A percentile compares a stretch with the other conserved stretches of the same genome.
phyloP scores from a whole-genome alignment of 75 land plant genomes.

The Ceratopteris richardii region DNA sequence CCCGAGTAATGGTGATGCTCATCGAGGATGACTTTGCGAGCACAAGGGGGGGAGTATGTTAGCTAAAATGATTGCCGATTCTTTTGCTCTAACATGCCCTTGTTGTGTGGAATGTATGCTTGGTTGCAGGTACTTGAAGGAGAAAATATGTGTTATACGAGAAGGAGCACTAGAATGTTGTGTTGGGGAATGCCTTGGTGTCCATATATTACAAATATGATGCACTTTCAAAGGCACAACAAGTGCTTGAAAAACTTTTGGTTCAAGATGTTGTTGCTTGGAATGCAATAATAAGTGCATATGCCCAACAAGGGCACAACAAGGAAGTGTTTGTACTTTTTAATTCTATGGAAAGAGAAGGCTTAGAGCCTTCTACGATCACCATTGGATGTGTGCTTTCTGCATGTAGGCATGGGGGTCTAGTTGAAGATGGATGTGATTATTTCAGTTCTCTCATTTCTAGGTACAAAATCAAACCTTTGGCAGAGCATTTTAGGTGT shows the following conservation, averaged over 20 bases:
- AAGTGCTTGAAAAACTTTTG: conserved; percentile 9
- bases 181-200: no score
- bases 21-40: no score
- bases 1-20: no score
- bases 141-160: no score
- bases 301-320: conserved; percentile 17
- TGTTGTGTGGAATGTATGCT: no score
- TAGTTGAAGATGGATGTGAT: conserved; percentile 26
- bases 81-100: no score
- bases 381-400: conserved; percentile 26
- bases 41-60: no score
- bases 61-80: no score
- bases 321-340: conserved; percentile 10
- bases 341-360: conserved; percentile 2
- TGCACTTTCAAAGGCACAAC: no score
- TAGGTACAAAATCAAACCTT: conserved; percentile 21
- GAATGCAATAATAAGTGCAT: conserved; percentile 24
- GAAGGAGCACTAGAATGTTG: no score
- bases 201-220: no score
- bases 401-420: conserved; percentile 48
- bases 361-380: conserved; percentile 14
- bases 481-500: conserved; percentile 31
- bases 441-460: conserved; percentile 17
- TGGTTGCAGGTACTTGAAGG: no score
- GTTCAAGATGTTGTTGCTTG: conserved; percentile 10